Percentiles rank a stretch among this genome's conserved stretches.
Conservation (phyloP, 176 grass and related monocot species). For the Musa beccarii region DNA sequence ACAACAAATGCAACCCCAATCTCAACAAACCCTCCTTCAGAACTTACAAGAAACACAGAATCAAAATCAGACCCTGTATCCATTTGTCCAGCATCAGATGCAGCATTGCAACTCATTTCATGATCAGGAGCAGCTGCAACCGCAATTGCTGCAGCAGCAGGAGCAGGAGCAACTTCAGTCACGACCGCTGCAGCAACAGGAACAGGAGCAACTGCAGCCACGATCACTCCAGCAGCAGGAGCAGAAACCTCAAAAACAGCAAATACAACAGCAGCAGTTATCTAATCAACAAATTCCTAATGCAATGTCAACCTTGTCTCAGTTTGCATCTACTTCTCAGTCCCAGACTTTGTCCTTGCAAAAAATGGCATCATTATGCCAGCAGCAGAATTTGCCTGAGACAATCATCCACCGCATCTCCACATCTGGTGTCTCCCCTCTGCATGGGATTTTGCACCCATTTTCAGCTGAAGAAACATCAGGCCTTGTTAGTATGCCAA, state of each 20-base stretch:
- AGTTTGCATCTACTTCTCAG: slow-evolving; percentile 34
- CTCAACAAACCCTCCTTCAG: slow-evolving; percentile 50
- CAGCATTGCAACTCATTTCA: slow-evolving; percentile 40
- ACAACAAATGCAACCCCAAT: slow-evolving; percentile 65
- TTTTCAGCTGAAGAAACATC: slow-evolving; percentile 62
- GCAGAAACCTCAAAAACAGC: slow-evolving; percentile 6
- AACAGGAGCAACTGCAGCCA: slow-evolving; percentile 26
- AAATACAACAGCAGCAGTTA: slow-evolving; percentile 37
- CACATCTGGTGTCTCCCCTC: slow-evolving; percentile 31
- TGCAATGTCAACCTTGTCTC: slow-evolving; percentile 39
- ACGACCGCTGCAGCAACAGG: slow-evolving; percentile 19
- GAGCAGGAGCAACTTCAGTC: not conserved
- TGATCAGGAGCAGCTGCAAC: slow-evolving; percentile 24
- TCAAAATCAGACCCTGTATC: slow-evolving; percentile 31
- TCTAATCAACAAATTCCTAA: slow-evolving; percentile 46
- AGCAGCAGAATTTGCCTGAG: slow-evolving; percentile 39
- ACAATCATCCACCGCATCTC: slow-evolving; percentile 32
- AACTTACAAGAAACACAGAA: slow-evolving; percentile 42
- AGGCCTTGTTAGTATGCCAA: slow-evolving; percentile 47
- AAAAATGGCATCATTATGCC: slow-evolving; percentile 34
- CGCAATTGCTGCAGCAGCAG: slow-evolving; percentile 28
- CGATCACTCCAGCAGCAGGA: slow-evolving; percentile 29
- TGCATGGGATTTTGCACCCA: slow-evolving; percentile 47
- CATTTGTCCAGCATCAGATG: slow-evolving; percentile 57
- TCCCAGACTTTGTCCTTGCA: slow-evolving; percentile 34